Evolutionary conservation across 2,329 filamentous ascomycete species (phyloP).

Genomic region (Exophiala sp.): DNA sequence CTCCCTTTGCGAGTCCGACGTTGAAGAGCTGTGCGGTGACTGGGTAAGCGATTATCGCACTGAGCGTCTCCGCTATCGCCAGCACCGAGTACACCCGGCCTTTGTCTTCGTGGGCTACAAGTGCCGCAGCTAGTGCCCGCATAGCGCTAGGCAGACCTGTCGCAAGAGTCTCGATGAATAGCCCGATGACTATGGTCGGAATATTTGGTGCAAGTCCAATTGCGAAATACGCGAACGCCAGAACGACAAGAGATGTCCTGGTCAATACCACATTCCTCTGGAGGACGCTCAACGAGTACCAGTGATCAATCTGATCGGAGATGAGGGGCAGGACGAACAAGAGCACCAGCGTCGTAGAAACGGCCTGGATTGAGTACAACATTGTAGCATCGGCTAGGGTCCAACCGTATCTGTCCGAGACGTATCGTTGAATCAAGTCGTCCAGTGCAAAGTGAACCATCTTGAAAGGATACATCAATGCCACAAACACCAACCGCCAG

Average conservation of each 20-base stretch:
- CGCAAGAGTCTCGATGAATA: slow-evolving; percentile 48
- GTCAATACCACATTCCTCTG: slow-evolving; percentile 47
- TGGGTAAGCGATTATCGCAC: slow-evolving; percentile 47
- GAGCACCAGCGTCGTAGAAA: slow-evolving; percentile 47
- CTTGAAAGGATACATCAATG: slow-evolving; percentile 48
- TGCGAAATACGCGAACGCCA: slow-evolving; percentile 43
- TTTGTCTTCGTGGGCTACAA: slow-evolving; percentile 47
- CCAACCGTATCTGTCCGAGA: slow-evolving; percentile 51
- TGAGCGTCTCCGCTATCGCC: slow-evolving; percentile 47
- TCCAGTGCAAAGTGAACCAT: slow-evolving; percentile 47
- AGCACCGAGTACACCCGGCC: slow-evolving; percentile 50
- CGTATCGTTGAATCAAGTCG: slow-evolving; percentile 50
- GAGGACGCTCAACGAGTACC: slow-evolving; percentile 35
- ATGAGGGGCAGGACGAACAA: slow-evolving; percentile 44
- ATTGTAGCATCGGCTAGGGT: slow-evolving; percentile 43
- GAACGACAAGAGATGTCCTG: slow-evolving; percentile 44
- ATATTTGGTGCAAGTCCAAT: slow-evolving; percentile 46
- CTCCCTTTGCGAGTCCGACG: slow-evolving; percentile 44
- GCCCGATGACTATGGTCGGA: slow-evolving; percentile 41
- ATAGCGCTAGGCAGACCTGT: slow-evolving; percentile 48
- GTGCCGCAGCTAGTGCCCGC: slow-evolving; percentile 46
- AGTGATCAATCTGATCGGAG: slow-evolving; percentile 37
- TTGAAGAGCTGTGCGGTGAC: slow-evolving; percentile 46
- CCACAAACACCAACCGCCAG: slow-evolving; percentile 32
- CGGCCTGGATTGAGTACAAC: slow-evolving; percentile 46